A percentile compares a stretch with the other conserved stretches of the same genome.
phyloP scores from a whole-genome alignment of 140 eudicot species.

The Cichorium intybus region DNA sequence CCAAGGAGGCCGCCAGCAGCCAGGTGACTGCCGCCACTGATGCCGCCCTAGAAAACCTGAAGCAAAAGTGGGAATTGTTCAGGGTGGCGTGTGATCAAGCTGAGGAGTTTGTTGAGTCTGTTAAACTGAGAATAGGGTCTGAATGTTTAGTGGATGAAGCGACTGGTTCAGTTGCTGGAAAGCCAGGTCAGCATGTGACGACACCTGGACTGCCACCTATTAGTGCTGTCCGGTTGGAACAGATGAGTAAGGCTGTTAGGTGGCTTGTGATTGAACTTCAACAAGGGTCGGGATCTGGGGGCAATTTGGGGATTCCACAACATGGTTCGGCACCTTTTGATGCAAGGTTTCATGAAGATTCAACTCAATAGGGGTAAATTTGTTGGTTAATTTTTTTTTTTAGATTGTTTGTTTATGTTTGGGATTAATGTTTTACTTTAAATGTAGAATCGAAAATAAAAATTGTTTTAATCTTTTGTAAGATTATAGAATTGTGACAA shows the following conservation, averaged over 20 bases:
- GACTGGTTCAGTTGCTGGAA: constrained; percentile 66
- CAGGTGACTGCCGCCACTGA: constrained; percentile 69
- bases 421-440: not conserved
- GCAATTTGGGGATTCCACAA: constrained; percentile 52
- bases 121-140: constrained; percentile 89
- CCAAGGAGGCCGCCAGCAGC: constrained; percentile 58
- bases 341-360: constrained; percentile 82
- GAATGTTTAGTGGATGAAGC: constrained; percentile 95
- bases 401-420: not conserved
- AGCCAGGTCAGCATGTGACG: constrained; percentile 50
- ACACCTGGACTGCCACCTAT: constrained; percentile 78
- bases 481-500: no score
- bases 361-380: constrained; percentile 66
- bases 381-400: not conserved
- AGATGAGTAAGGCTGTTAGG: constrained; percentile 95
- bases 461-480: no score
- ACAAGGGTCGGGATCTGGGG: constrained; percentile 72
- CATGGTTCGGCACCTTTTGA: constrained; percentile 75
- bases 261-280: constrained; percentile 91
- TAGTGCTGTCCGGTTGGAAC: constrained; percentile 89
- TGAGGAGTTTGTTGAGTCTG: constrained; percentile 90
- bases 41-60: constrained; percentile 80
- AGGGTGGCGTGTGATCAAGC: constrained; percentile 93
- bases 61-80: constrained; percentile 80
- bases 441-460: no score